Conservation (phyloP, 139 green algal genomes). For the Chlamydomonas sphaeroides region DNA sequence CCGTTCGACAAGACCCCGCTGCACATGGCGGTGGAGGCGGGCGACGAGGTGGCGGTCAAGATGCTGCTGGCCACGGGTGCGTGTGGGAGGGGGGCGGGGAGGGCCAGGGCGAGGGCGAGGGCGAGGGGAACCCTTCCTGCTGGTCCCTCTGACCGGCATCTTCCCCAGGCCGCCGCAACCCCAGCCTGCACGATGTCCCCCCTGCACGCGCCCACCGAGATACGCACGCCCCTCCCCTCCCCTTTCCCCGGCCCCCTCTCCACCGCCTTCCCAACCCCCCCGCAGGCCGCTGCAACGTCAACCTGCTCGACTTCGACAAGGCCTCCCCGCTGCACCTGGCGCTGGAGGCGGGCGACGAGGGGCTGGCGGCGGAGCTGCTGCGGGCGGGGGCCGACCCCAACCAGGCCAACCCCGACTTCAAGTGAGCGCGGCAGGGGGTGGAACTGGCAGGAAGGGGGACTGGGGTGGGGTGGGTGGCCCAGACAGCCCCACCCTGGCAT, state of each 20-base stretch:
- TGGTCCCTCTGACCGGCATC: no score
- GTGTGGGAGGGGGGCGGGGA: background rate
- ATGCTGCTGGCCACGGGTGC: conserved; percentile 60
- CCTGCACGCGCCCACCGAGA: no score
- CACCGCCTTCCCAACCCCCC: background rate
- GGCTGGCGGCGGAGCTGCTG: conserved; percentile 17
- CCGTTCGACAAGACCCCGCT: conserved; percentile 64
- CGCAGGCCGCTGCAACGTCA: conserved; percentile 42
- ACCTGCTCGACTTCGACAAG: conserved; percentile 62
- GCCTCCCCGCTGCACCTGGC: conserved; percentile 63
- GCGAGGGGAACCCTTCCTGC: no score
- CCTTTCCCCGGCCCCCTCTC: background rate
- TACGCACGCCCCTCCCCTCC: no score
- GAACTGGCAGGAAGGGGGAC: background rate
- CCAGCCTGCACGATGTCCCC: no score
- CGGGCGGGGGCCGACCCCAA: conserved; percentile 53
- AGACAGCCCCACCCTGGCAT: no score
- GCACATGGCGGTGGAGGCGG: conserved; percentile 59
- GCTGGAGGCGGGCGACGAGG: conserved; percentile 56
- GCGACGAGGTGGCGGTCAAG: conserved; percentile 44
- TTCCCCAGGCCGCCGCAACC: no score
- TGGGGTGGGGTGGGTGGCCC: no score
- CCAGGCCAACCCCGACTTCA: conserved; percentile 64
- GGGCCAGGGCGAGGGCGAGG: background rate
- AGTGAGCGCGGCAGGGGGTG: background rate